Evolutionary conservation across 2,329 filamentous ascomycete genomes (phyloP).

Genomic region (Davidsoniella virescens): DNA sequence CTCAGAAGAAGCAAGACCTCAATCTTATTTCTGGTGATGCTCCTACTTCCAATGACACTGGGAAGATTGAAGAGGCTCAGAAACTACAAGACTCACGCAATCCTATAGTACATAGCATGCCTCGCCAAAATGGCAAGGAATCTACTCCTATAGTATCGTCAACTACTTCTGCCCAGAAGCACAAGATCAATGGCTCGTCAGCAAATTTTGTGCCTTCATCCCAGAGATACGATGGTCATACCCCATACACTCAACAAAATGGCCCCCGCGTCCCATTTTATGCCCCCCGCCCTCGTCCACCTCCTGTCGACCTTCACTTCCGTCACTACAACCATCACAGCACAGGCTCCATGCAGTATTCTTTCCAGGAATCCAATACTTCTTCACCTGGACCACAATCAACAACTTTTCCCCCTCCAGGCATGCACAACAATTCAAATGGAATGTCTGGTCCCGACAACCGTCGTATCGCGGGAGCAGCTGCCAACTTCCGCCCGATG

Average conservation of each 20-base stretch:
- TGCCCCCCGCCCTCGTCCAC: constrained; percentile 7
- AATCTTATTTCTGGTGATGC: no score
- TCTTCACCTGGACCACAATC: constrained; percentile 40
- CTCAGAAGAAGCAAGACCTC: no score
- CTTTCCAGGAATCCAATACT: constrained; percentile 36
- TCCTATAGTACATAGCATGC: not conserved
- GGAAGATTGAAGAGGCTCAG: not conserved
- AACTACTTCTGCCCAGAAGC: not conserved
- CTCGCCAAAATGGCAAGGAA: not conserved
- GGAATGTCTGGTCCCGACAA: constrained; percentile 19
- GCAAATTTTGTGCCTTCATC: constrained; percentile 4
- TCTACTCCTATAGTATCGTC: not conserved
- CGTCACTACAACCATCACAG: constrained; percentile 26
- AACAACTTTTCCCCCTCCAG: constrained; percentile 30
- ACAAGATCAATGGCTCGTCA: constrained; percentile 1
- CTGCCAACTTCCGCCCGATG: constrained; percentile 18
- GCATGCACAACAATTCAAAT: constrained; percentile 19
- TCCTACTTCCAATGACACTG: no score
- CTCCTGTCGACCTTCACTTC: constrained; percentile 14
- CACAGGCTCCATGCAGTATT: constrained; percentile 39
- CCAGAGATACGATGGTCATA: not conserved
- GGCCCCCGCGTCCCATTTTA: constrained; percentile 2
- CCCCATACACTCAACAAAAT: constrained; percentile 1
- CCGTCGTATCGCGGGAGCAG: constrained; percentile 19
- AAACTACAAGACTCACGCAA: not conserved